These are phyloP conservation scores for Domatiomyces globalis DNA, from an alignment of 2,329 filamentous ascomycete species.

Conservation along the genomic window DNA sequence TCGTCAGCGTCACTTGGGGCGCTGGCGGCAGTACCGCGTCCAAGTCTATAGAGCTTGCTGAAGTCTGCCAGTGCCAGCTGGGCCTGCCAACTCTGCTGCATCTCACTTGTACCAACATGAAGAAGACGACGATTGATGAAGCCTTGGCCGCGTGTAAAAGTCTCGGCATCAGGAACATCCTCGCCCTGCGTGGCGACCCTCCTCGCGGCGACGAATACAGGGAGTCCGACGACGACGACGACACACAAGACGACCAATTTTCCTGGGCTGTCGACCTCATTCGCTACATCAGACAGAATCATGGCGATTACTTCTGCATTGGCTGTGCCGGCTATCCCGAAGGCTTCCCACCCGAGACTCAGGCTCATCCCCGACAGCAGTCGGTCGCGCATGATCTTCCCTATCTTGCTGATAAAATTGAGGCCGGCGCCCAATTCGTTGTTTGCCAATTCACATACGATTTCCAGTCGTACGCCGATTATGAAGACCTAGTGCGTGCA, in stretches of 20 bases:
- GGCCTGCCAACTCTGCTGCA: slow-evolving; percentile 90
- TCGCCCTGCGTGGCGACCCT: slow-evolving; percentile 82
- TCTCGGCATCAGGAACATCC: slow-evolving; percentile 81
- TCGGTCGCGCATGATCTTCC: slow-evolving; percentile 56
- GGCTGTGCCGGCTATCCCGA: slow-evolving; percentile 92
- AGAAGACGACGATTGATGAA: slow-evolving; percentile 66
- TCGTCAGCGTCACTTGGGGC: slow-evolving; percentile 96
- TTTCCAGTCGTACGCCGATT: slow-evolving; percentile 62
- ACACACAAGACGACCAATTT: slow-evolving; percentile 53
- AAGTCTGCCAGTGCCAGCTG: slow-evolving; percentile 84
- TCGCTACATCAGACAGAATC: slow-evolving; percentile 66
- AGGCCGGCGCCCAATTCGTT: slow-evolving; percentile 89
- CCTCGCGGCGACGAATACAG: slow-evolving; percentile 72
- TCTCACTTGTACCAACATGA: slow-evolving; percentile 97
- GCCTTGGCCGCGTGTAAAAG: slow-evolving; percentile 81
- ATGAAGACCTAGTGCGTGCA: slow-evolving; percentile 60
- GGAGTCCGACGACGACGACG: slow-evolving; percentile 39
- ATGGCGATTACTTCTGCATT: slow-evolving; percentile 92
- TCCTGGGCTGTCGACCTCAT: slow-evolving; percentile 82
- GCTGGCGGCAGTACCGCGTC: slow-evolving; percentile 82
- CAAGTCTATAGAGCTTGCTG: slow-evolving; percentile 86
- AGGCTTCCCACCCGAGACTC: slow-evolving; percentile 80
- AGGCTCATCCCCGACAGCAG: slow-evolving; percentile 57
- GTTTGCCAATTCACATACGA: slow-evolving; percentile 99
- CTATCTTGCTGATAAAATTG: slow-evolving; percentile 76